Conservation (phyloP, 2,329 filamentous ascomycete genomes). For the Paramyrothecium sp. region DNA sequence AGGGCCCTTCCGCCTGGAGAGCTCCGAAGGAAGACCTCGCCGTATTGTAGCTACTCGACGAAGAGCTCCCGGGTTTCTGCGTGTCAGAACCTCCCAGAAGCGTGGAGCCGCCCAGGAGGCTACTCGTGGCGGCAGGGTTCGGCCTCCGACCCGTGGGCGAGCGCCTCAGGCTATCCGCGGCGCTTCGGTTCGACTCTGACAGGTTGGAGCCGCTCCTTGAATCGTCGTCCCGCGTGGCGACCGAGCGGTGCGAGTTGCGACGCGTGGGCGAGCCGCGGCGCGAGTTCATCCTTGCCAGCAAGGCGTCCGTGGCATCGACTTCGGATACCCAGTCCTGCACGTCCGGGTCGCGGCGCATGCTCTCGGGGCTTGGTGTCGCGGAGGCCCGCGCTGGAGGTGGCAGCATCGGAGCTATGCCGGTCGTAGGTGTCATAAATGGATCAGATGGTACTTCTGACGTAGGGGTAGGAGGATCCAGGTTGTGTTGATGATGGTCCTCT, state of each 20-base stretch:
- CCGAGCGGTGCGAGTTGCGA: constrained; percentile 33
- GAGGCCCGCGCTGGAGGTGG: constrained; percentile 30
- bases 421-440: constrained; percentile 48
- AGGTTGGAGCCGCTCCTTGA: constrained; percentile 55
- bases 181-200: constrained; percentile 52
- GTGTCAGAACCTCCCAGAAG: constrained; percentile 21
- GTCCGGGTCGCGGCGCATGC: constrained; percentile 42
- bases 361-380: constrained; percentile 40
- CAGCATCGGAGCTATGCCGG: constrained; percentile 16
- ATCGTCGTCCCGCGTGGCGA: constrained; percentile 41
- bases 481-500: constrained; percentile 35
- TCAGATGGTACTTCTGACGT: constrained; percentile 40
- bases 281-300: constrained; percentile 44
- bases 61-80: constrained; percentile 37
- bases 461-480: constrained; percentile 26
- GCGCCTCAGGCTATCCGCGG: constrained; percentile 38
- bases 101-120: constrained; percentile 22
- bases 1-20: constrained; percentile 53
- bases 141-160: constrained; percentile 30
- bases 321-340: constrained; percentile 59
- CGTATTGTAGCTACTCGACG: constrained; percentile 49
- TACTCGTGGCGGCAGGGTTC: constrained; percentile 26
- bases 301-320: constrained; percentile 51
- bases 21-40: constrained; percentile 51
- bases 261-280: constrained; percentile 37